phyloP scores from a whole-genome alignment of 225 moss, liverwort and hornwort genomes.

The Climacium dendroides region DNA sequence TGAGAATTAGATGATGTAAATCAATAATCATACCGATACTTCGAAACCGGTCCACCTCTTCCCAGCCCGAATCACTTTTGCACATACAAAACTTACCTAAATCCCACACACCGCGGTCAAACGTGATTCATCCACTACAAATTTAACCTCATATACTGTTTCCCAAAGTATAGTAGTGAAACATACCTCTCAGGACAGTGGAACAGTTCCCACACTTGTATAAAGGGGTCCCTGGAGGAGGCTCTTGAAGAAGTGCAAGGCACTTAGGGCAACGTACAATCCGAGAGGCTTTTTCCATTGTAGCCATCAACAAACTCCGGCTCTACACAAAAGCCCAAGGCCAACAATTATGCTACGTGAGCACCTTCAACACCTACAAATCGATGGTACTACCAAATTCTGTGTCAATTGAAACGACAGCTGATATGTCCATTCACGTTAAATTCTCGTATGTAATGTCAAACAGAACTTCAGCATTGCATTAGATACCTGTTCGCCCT shows the following conservation, averaged over 20 bases:
- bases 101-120: neutral
- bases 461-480: neutral
- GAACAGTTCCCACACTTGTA: conserved; percentile 57
- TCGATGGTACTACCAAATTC: neutral
- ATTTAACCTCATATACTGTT: neutral
- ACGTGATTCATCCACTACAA: neutral
- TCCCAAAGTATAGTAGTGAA: neutral
- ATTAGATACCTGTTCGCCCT: conserved; percentile 1
- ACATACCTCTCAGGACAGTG: conserved; percentile 40
- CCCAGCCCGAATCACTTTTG: neutral
- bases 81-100: neutral
- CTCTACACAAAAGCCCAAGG: conserved; percentile 1
- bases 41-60: neutral
- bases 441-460: neutral
- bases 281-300: conserved; percentile 37
- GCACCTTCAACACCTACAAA: neutral
- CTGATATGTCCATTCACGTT: neutral
- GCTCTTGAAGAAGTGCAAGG: conserved; percentile 48
- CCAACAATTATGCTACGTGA: neutral
- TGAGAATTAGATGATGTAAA: neutral
- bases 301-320: conserved; percentile 14
- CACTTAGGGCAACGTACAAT: conserved; percentile 55
- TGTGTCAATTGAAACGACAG: neutral
- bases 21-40: neutral
- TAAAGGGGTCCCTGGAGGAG: conserved; percentile 39